Evolutionary conservation across 306 rosid genomes (phyloP), one percentile per base, ranked within the genome.

Genomic region (Adenanthera pavonina): DNA sequence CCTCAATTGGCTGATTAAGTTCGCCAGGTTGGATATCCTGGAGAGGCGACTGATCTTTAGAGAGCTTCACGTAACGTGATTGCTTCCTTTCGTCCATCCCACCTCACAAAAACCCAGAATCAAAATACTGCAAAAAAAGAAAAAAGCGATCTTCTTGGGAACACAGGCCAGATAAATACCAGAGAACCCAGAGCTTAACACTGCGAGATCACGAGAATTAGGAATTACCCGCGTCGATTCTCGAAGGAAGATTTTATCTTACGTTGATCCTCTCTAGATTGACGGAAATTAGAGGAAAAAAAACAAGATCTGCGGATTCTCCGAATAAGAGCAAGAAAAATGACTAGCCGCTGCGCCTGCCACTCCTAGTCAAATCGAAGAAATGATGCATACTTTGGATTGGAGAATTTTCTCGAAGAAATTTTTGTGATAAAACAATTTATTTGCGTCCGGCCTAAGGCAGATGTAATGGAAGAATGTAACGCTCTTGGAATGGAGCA

Each of bases 1-100:
- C 94, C 15, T 93, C 92, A 81, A 96, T 87, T 33, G 99, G 99
- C 83, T 93, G 98, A 81, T 93, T 93, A 75, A 96, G 99, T 90
- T 96, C 99, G 30, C 99, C 99, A 15, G 99, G 98, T 53, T 82
- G 83, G 68, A 93, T 93, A 33, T 96, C 99, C 73, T 93, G 92
- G 14, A 90, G 43, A 53, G 94, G 93, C 5, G 76, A 84, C 60
- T 93, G 99, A 84, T 93, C 97, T 77, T 96, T 96, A 1, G 86
- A 89, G 80, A 96, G 80, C 86, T 93, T 96, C 84, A 93, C 99
- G 71, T 96, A 96, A 73, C 91, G 91, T 41, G 98, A 96, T 65
- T 87, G 92, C 19, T 84, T 77, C 53, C 78, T 91, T 47, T 96
- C 97, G 74, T 87, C 98, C 99, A 96, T 96, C 87, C 67, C 74